These are phyloP conservation scores for Metschnikowia similis DNA, from an alignment of 805 yeast genomes.

Conservation along the genomic window DNA sequence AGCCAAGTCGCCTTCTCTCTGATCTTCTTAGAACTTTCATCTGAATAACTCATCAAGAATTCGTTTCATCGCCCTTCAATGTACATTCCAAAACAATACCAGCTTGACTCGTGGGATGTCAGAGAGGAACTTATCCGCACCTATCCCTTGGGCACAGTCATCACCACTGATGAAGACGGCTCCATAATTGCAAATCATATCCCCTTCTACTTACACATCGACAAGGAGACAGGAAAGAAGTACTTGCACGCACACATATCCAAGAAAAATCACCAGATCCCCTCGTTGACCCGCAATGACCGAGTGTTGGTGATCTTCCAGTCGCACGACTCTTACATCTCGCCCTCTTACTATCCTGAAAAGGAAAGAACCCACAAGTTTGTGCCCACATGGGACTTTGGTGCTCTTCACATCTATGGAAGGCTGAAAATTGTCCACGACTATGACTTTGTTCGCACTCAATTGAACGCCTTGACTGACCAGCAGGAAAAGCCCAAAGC, in stretches of 20 bases:
- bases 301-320: constrained; percentile 51
- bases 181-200: constrained; percentile 51
- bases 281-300: constrained; percentile 32
- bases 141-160: constrained; percentile 51
- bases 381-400: constrained; percentile 72
- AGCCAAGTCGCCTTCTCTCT: neutral
- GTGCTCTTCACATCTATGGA: constrained; percentile 54
- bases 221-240: constrained; percentile 32
- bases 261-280: constrained; percentile 46
- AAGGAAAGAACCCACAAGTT: constrained; percentile 54
- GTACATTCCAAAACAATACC: constrained; percentile 36
- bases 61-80: constrained; percentile 13
- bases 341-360: constrained; percentile 57
- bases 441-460: constrained; percentile 41
- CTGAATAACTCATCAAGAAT: neutral
- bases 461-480: constrained; percentile 41
- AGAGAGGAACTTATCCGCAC: constrained; percentile 40
- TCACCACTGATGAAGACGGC: constrained; percentile 37
- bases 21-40: neutral
- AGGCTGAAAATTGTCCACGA: constrained; percentile 43
- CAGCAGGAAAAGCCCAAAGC: constrained; percentile 44
- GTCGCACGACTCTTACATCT: constrained; percentile 47
- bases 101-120: constrained; percentile 30
- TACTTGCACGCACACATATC: constrained; percentile 54
- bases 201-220: constrained; percentile 46